Evolutionary conservation across 371 early-diverging fungal genomes (phyloP).

Genomic region (Thermomucor indicae-seudaticae): DNA sequence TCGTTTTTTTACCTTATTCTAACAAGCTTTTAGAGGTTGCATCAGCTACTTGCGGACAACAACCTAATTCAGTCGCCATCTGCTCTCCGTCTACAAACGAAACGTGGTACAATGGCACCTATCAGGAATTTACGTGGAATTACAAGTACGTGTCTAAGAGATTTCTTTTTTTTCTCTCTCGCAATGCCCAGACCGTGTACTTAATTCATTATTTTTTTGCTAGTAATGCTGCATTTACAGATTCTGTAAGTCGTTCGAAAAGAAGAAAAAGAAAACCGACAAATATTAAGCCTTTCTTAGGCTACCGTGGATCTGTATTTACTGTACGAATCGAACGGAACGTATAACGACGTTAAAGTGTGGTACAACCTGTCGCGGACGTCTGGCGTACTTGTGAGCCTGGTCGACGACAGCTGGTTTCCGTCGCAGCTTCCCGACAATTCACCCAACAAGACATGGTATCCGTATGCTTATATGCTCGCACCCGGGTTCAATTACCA

Average conservation of each 20-base stretch:
- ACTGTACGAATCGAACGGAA: slow-evolving; percentile 12
- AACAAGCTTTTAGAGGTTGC: slow-evolving; percentile 28
- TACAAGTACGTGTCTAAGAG: slow-evolving; percentile 28
- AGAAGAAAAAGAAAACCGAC: not conserved
- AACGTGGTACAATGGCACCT: slow-evolving; percentile 35
- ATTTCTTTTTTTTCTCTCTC: not conserved
- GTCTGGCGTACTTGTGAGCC: slow-evolving; percentile 21
- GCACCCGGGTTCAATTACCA: slow-evolving; percentile 20
- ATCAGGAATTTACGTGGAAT: slow-evolving; percentile 42
- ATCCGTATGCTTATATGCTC: slow-evolving; percentile 22
- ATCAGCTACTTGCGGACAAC: slow-evolving; percentile 24
- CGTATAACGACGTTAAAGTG: slow-evolving; percentile 7
- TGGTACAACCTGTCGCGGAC: slow-evolving; percentile 19
- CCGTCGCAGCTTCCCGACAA: slow-evolving; percentile 17
- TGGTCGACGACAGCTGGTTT: slow-evolving; percentile 33
- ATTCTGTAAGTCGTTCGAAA: not conserved
- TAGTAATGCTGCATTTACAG: not conserved
- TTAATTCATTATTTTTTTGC: not conserved
- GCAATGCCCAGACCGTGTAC: slow-evolving; percentile 2
- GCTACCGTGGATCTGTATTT: slow-evolving; percentile 23
- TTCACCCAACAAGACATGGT: slow-evolving; percentile 19
- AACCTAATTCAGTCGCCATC: slow-evolving; percentile 26
- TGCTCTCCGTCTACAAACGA: slow-evolving; percentile 25
- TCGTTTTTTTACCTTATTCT: too few species aligned
- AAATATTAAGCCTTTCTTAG: slow-evolving; percentile 11